A percentile compares a stretch with the other conserved stretches of the same genome.
Evolutionary conservation across 2,329 filamentous ascomycete species (phyloP).

Genomic region (Delphinella strobiligena): DNA sequence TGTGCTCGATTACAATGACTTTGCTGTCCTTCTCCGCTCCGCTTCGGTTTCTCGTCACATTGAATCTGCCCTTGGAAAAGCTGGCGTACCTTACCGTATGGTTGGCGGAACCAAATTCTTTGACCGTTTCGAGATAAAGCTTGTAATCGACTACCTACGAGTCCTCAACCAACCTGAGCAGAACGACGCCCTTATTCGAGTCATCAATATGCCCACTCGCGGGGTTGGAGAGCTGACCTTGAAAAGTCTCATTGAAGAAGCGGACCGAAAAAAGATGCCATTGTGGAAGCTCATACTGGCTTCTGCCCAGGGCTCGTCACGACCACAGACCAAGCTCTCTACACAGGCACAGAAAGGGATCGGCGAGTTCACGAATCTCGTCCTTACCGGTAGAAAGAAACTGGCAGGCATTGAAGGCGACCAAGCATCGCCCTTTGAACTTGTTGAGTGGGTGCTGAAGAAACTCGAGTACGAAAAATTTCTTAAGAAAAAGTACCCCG

Average conservation of each 20-base stretch:
- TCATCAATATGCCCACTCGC: constrained; percentile 74
- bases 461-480: constrained; percentile 65
- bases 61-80: constrained; percentile 67
- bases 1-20: constrained; percentile 62
- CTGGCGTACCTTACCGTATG: constrained; percentile 82
- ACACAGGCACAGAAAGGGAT: constrained; percentile 46
- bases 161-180: constrained; percentile 76
- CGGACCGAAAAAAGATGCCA: constrained; percentile 54
- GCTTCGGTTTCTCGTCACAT: constrained; percentile 74
- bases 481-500: constrained; percentile 56
- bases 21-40: constrained; percentile 79
- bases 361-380: constrained; percentile 45
- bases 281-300: constrained; percentile 66
- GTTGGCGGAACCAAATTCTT: constrained; percentile 86
- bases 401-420: constrained; percentile 31
- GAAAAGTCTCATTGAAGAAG: constrained; percentile 62
- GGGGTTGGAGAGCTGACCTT: constrained; percentile 72
- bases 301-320: constrained; percentile 39
- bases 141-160: constrained; percentile 76
- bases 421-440: constrained; percentile 27
- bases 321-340: constrained; percentile 41
- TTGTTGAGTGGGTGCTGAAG: constrained; percentile 47
- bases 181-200: constrained; percentile 70
- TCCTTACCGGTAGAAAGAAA: constrained; percentile 45
- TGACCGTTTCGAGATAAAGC: constrained; percentile 78